These are phyloP conservation scores for Boletus rubropictus DNA, from an alignment of 768 basidiomycete genomes.

Conservation along the genomic window DNA sequence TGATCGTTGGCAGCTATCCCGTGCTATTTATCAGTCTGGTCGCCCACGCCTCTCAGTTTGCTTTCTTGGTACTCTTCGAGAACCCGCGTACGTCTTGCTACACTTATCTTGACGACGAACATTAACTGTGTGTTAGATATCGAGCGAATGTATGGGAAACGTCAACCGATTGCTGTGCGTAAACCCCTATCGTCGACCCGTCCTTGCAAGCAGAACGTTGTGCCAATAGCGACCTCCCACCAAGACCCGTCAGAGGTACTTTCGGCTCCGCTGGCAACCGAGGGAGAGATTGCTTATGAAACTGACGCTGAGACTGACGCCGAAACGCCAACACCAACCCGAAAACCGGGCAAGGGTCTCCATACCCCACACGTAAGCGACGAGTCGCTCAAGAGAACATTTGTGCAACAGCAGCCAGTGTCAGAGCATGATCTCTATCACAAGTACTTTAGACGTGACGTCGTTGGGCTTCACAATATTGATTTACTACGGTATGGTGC, in stretches of 20 bases:
- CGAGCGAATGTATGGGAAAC: conserved; percentile 88
- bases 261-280: conserved; percentile 60
- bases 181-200: conserved; percentile 47
- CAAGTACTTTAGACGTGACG: conserved; percentile 86
- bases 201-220: conserved; percentile 13
- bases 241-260: conserved; percentile 28
- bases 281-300: conserved; percentile 70
- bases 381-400: conserved; percentile 2
- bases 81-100: conserved; percentile 74
- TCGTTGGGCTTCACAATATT: conserved; percentile 71
- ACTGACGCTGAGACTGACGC: conserved; percentile 61
- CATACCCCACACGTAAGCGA: not conserved
- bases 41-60: conserved; percentile 94
- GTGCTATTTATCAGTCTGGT: conserved; percentile 92
- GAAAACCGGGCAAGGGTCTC: conserved; percentile 1
- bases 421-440: conserved; percentile 88
- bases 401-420: conserved; percentile 16
- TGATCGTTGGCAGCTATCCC: conserved; percentile 82
- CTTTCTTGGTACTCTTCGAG: conserved; percentile 92
- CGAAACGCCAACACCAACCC: conserved; percentile 39
- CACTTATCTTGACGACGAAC: not conserved
- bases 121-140: conserved; percentile 54
- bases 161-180: conserved; percentile 83
- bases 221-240: conserved; percentile 9
- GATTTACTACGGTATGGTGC: conserved; percentile 74